Conservation (phyloP, 1,284 basidiomycete genomes). For the Microbotryum silenes-acaulis region DNA sequence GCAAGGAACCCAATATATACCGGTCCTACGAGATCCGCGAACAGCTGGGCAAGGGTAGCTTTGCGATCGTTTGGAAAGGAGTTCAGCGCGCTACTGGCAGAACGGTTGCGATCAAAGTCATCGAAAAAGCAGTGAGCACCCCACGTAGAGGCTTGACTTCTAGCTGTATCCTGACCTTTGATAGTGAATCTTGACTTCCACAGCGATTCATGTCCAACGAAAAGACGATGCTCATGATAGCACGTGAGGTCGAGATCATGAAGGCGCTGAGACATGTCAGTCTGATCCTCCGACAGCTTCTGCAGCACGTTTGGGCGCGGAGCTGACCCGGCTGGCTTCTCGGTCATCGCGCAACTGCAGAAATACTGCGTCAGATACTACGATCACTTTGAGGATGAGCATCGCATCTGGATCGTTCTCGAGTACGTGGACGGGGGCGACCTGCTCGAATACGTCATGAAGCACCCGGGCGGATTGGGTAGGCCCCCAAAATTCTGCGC, state of each 20-base stretch:
- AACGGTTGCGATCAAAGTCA: constrained; percentile 69
- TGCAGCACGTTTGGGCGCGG: too few species aligned
- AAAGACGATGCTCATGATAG: constrained; percentile 49
- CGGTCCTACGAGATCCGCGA: constrained; percentile 33
- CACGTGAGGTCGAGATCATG: constrained; percentile 72
- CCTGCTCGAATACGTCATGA: constrained; percentile 49
- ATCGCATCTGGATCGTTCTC: constrained; percentile 64
- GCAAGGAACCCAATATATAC: constrained; percentile 27
- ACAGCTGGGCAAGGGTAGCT: constrained; percentile 63
- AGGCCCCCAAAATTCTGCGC: too few species aligned
- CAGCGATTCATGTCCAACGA: constrained; percentile 44
- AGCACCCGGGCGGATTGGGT: background rate
- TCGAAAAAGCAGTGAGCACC: constrained; percentile 41
- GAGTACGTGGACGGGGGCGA: constrained; percentile 80
- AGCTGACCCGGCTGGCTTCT: background rate
- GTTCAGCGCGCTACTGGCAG: constrained; percentile 53
- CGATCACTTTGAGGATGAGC: constrained; percentile 64
- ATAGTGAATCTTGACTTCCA: constrained; percentile 36
- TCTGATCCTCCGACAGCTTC: constrained; percentile 6
- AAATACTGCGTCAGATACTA: constrained; percentile 72
- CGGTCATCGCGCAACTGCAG: constrained; percentile 31
- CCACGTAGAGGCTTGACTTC: constrained; percentile 1
- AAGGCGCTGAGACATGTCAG: constrained; percentile 58
- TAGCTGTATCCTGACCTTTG: background rate
- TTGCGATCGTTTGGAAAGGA: constrained; percentile 68